Evolutionary conservation across 2,329 filamentous ascomycete species (phyloP).

Genomic region (Xenosphaeropsis pyriputrescens): DNA sequence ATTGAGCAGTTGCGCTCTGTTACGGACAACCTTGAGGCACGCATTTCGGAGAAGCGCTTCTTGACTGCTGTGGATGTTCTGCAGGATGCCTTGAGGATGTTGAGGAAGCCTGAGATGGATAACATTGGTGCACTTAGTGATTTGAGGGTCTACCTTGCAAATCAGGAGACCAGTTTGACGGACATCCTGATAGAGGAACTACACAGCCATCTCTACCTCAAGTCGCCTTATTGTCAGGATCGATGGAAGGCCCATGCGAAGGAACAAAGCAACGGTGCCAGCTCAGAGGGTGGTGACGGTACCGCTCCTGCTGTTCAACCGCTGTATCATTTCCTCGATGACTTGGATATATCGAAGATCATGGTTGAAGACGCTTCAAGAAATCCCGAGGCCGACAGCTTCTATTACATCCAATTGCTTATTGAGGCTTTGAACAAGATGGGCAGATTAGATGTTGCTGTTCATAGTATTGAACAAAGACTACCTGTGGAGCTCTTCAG

Average conservation of each 20-base stretch:
- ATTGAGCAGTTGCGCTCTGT: conserved; percentile 81
- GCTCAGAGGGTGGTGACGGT: conserved; percentile 24
- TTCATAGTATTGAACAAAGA: conserved; percentile 84
- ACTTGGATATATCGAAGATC: conserved; percentile 41
- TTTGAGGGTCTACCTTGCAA: conserved; percentile 73
- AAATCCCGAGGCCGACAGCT: conserved; percentile 91
- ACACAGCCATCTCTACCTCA: conserved; percentile 92
- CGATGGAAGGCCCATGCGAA: conserved; percentile 78
- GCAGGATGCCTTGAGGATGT: conserved; percentile 70
- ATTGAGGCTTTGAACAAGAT: conserved; percentile 86
- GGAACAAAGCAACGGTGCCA: conserved; percentile 34
- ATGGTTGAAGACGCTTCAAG: conserved; percentile 78
- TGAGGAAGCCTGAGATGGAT: conserved; percentile 79
- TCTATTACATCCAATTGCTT: conserved; percentile 78
- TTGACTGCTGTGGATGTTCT: conserved; percentile 83
- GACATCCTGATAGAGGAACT: conserved; percentile 96
- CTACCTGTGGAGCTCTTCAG: conserved; percentile 87
- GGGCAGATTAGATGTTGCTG: conserved; percentile 68
- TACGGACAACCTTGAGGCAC: conserved; percentile 82
- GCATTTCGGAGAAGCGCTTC: conserved; percentile 94
- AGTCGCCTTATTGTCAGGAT: conserved; percentile 94
- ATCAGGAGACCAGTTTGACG: conserved; percentile 82
- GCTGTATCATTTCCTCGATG: conserved; percentile 44
- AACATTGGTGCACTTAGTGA: conserved; percentile 82
- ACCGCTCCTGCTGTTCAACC: conserved; percentile 27